Evolutionary conservation across 129 eudicot genomes (phyloP).

Genomic region (Helianthus tuberosus): DNA sequence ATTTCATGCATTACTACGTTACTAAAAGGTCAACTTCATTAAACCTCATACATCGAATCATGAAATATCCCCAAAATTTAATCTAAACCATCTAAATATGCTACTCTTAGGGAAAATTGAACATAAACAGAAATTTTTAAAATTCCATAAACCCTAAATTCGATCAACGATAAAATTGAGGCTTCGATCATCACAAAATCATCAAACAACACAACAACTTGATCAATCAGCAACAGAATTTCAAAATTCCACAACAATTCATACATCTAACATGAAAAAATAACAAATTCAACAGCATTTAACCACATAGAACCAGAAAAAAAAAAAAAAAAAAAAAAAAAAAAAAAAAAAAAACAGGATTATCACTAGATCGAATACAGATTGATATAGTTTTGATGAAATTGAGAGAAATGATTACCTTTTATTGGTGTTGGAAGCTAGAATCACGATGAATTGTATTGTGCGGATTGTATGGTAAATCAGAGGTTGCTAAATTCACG

Average conservation of each 20-base stretch:
- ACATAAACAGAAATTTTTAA: too few species aligned
- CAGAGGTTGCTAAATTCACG: slow-evolving; percentile 26
- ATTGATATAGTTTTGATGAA: background rate
- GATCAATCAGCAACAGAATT: slow-evolving; percentile 23
- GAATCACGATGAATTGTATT: slow-evolving; percentile 13
- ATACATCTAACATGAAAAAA: slow-evolving; percentile 2
- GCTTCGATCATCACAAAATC: slow-evolving; percentile 14
- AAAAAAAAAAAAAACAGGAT: background rate
- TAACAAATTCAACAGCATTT: slow-evolving; percentile 4
- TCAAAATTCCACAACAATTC: background rate
- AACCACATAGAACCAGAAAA: background rate
- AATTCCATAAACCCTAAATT: too few species aligned
- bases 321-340: background rate
- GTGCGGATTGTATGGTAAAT: slow-evolving; percentile 24
- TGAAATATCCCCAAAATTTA: too few species aligned
- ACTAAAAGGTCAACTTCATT: too few species aligned
- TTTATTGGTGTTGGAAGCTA: background rate
- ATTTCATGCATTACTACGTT: too few species aligned
- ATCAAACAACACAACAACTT: slow-evolving; percentile 5
- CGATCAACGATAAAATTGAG: slow-evolving; percentile 13
- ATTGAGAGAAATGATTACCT: slow-evolving; percentile 14
- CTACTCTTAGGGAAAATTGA: too few species aligned
- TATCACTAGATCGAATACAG: background rate
- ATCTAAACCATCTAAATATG: too few species aligned
- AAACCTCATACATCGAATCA: too few species aligned